Conservation (phyloP, 805 yeast genomes). For the Wickerhamomyces bisporus region DNA sequence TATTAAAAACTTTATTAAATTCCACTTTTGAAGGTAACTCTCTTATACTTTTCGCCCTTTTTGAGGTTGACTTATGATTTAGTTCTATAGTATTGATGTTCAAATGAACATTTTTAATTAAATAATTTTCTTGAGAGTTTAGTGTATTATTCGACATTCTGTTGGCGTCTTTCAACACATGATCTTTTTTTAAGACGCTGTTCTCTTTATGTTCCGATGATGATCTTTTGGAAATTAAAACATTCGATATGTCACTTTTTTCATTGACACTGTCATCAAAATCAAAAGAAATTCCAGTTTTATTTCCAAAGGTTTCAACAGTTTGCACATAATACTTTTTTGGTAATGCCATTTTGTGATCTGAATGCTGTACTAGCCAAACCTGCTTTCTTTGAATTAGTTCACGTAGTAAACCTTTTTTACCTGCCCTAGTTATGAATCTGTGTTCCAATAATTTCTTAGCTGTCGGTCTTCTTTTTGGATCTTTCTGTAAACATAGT, state of each 20-base stretch:
- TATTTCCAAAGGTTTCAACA: slow-evolving; percentile 5
- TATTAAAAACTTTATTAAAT: slow-evolving; percentile 4
- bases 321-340: slow-evolving; percentile 29
- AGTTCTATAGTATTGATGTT: too few species aligned
- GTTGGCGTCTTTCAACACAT: too few species aligned
- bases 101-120: too few species aligned
- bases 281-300: slow-evolving; percentile 16
- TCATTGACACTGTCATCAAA: slow-evolving; percentile 14
- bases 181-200: too few species aligned
- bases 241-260: slow-evolving; percentile 15
- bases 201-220: slow-evolving; percentile 6
- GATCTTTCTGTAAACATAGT: slow-evolving; percentile 67
- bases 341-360: slow-evolving; percentile 1
- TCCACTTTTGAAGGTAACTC: too few species aligned
- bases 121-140: too few species aligned
- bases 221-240: slow-evolving; percentile 15
- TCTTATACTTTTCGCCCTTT: too few species aligned
- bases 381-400: slow-evolving; percentile 38
- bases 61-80: too few species aligned
- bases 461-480: slow-evolving; percentile 62
- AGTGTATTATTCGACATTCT: too few species aligned
- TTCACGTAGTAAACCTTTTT: slow-evolving; percentile 28
- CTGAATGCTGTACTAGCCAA: slow-evolving; percentile 30
- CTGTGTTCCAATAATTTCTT: slow-evolving; percentile 55
- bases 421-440: slow-evolving; percentile 37